phyloP scores from a whole-genome alignment of 202 grass and related monocot species.

The Zoysia matrella region DNA sequence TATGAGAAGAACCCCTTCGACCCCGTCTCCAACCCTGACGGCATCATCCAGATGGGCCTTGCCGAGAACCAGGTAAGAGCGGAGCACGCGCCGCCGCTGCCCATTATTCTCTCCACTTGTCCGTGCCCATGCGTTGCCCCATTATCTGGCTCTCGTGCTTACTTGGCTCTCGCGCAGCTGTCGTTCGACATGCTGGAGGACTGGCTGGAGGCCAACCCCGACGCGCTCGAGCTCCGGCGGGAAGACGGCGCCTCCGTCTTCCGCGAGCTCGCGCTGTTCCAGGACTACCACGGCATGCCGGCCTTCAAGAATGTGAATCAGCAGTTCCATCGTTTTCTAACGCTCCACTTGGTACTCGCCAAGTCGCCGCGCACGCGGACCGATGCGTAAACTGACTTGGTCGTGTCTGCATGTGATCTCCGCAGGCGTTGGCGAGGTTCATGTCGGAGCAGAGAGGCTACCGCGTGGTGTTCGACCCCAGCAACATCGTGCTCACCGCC shows the following conservation, averaged over 20 bases:
- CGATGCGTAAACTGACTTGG: slow-evolving; percentile 16
- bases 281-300: slow-evolving; percentile 94
- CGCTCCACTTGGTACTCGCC: slow-evolving; percentile 8
- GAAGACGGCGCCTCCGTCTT: slow-evolving; percentile 65
- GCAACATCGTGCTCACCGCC: slow-evolving; percentile 83
- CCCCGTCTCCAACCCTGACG: slow-evolving; percentile 57
- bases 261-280: slow-evolving; percentile 95
- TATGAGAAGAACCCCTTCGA: slow-evolving; percentile 88
- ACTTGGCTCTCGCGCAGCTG: slow-evolving; percentile 43
- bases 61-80: slow-evolving; percentile 69
- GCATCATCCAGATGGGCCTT: slow-evolving; percentile 99
- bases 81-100: background rate
- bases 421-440: slow-evolving; percentile 81
- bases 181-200: slow-evolving; percentile 82
- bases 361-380: background rate
- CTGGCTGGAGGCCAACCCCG: slow-evolving; percentile 77
- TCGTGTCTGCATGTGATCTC: background rate
- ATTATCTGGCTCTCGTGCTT: background rate
- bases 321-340: background rate
- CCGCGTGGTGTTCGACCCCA: slow-evolving; percentile 70
- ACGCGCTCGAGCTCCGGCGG: slow-evolving; percentile 63
- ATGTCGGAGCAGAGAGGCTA: slow-evolving; percentile 71
- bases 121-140: background rate
- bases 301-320: slow-evolving; percentile 82
- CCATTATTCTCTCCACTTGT: too few relatives aligned